These are phyloP conservation scores for Tribonema minus DNA, from an alignment of 108 stramenopile species.

Conservation along the genomic window DNA sequence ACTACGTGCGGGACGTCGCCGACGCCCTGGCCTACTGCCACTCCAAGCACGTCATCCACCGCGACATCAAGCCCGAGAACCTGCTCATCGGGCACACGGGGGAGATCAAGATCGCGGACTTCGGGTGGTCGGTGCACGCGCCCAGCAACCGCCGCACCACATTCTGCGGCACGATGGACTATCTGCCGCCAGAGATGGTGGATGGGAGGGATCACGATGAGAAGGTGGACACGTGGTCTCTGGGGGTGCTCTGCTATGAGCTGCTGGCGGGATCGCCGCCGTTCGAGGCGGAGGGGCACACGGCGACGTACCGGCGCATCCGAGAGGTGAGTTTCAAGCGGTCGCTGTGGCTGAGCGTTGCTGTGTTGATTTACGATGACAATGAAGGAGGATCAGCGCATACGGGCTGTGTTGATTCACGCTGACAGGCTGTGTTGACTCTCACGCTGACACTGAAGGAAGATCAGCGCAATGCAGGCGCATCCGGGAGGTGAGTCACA, in stretches of 20 bases:
- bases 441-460: too few species aligned
- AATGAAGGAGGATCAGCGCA: too few species aligned
- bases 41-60: slow-evolving; percentile 91
- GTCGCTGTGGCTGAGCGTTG: too few species aligned
- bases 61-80: slow-evolving; percentile 99
- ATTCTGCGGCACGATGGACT: slow-evolving; percentile 96
- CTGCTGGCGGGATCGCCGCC: slow-evolving; percentile 90
- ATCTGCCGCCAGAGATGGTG: slow-evolving; percentile 98
- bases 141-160: slow-evolving; percentile 83
- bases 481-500: too few species aligned
- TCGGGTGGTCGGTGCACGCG: slow-evolving; percentile 98
- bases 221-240: slow-evolving; percentile 59
- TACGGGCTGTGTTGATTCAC: too few species aligned
- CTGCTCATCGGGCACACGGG: slow-evolving; percentile 79
- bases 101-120: slow-evolving; percentile 98
- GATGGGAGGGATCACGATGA: slow-evolving; percentile 65
- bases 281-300: slow-evolving; percentile 89
- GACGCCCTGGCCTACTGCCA: slow-evolving; percentile 90
- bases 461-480: too few species aligned
- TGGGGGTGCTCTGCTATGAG: slow-evolving; percentile 84
- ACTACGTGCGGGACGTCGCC: slow-evolving; percentile 80
- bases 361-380: too few species aligned
- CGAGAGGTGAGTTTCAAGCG: too few species aligned
- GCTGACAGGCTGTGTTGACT: too few species aligned
- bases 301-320: slow-evolving; percentile 83